These are phyloP conservation scores for Xerocomus brunneocitrinus DNA, from an alignment of 768 basidiomycete genomes.

Conservation along the genomic window DNA sequence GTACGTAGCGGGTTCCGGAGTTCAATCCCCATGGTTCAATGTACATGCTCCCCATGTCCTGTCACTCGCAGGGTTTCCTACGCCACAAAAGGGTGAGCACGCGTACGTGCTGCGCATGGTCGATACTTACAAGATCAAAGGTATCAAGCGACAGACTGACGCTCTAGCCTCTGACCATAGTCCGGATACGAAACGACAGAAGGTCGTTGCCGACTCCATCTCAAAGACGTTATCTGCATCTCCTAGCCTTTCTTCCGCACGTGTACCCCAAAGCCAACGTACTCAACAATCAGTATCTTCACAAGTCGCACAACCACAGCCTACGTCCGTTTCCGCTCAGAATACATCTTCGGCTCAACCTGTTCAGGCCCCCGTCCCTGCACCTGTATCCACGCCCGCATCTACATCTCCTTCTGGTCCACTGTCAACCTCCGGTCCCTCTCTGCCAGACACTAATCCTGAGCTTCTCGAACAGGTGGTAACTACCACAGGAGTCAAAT, in stretches of 20 bases:
- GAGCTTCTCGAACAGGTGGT: constrained; percentile 17
- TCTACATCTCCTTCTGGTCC: constrained; percentile 8
- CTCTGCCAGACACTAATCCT: not conserved
- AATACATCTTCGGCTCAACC: constrained; percentile 8
- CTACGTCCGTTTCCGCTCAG: constrained; percentile 1
- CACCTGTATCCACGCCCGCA: constrained; percentile 5
- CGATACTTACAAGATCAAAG: constrained; percentile 18
- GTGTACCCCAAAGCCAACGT: constrained; percentile 20
- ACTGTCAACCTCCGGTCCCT: constrained; percentile 5
- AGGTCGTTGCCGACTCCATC: constrained; percentile 14
- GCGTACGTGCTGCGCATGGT: constrained; percentile 5
- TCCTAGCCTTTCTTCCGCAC: constrained; percentile 21
- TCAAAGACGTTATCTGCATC: constrained; percentile 18
- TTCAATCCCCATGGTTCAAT: constrained; percentile 53
- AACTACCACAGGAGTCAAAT: constrained; percentile 7
- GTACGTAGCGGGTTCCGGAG: constrained; percentile 33
- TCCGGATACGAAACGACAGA: constrained; percentile 45
- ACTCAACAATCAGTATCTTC: constrained; percentile 14
- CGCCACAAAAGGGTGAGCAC: constrained; percentile 31
- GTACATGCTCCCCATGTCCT: constrained; percentile 44
- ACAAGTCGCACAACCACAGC: constrained; percentile 19
- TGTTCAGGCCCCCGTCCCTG: constrained; percentile 3
- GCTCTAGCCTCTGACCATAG: constrained; percentile 29
- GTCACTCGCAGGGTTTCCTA: constrained; percentile 47
- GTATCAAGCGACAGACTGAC: constrained; percentile 44